These are phyloP conservation scores for Coprinopsis marcescibilis DNA, from an alignment of 768 basidiomycete genomes.

Conservation along the genomic window DNA sequence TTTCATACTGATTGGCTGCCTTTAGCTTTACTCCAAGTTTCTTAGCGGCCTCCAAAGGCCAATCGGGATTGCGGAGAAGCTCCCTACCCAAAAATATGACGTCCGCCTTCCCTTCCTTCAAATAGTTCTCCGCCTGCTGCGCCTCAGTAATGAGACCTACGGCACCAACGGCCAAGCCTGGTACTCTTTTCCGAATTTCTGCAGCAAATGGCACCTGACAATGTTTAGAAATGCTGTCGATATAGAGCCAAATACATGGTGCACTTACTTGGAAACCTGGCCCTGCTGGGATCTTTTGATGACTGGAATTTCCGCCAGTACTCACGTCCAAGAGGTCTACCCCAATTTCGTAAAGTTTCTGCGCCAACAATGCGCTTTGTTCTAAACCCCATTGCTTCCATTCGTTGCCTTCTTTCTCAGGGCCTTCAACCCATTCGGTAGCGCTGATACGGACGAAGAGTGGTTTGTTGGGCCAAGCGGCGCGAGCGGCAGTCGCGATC, in stretches of 20 bases:
- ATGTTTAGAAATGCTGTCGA: neutral
- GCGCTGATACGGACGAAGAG: slow-evolving; percentile 72
- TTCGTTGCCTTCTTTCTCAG: slow-evolving; percentile 46
- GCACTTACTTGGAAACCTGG: slow-evolving; percentile 63
- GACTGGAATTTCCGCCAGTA: slow-evolving; percentile 57
- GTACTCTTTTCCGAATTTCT: slow-evolving; percentile 54
- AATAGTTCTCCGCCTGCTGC: slow-evolving; percentile 44
- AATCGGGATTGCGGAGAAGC: slow-evolving; percentile 61
- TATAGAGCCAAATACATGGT: slow-evolving; percentile 2
- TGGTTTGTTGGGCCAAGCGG: slow-evolving; percentile 57
- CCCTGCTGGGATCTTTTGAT: slow-evolving; percentile 49
- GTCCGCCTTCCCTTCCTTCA: slow-evolving; percentile 65
- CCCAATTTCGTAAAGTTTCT: slow-evolving; percentile 52
- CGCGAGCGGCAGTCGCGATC: slow-evolving; percentile 58
- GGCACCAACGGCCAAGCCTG: slow-evolving; percentile 47
- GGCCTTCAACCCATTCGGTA: slow-evolving; percentile 56
- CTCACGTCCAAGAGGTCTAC: slow-evolving; percentile 76
- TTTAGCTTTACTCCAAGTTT: slow-evolving; percentile 61
- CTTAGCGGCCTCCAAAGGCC: slow-evolving; percentile 55
- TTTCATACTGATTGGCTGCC: slow-evolving; percentile 67
- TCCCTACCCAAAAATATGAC: slow-evolving; percentile 64
- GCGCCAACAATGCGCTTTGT: slow-evolving; percentile 58
- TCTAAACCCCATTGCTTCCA: slow-evolving; percentile 76
- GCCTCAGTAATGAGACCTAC: slow-evolving; percentile 74
- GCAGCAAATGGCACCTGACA: slow-evolving; percentile 67